Conservation (phyloP, 2,329 filamentous ascomycete species). For the Aspergillus alliaceus region DNA sequence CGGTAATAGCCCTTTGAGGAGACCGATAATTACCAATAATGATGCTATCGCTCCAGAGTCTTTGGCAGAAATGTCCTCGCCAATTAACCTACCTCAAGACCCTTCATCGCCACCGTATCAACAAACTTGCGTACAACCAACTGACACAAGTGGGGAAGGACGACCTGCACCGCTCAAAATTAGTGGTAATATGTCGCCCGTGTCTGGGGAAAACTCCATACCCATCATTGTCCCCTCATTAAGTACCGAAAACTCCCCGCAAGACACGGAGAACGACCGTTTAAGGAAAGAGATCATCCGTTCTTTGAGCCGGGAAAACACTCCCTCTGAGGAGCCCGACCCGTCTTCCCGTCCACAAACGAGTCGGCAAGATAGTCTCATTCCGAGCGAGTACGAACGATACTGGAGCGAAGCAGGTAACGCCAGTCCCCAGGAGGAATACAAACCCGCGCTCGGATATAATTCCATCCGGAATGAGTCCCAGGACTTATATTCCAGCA, state of each 20-base stretch:
- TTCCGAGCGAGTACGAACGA: slow-evolving; percentile 40
- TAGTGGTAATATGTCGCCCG: slow-evolving; percentile 20
- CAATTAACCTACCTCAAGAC: slow-evolving; percentile 25
- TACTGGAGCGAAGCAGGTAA: slow-evolving; percentile 34
- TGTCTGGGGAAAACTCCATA: slow-evolving; percentile 19
- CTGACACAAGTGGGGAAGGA: slow-evolving; percentile 14
- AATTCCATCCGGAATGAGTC: slow-evolving; percentile 8
- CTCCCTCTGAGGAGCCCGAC: slow-evolving; percentile 30
- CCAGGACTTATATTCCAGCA: slow-evolving; percentile 17
- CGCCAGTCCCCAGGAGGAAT: slow-evolving; percentile 18
- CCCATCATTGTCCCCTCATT: slow-evolving; percentile 35
- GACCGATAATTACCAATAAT: slow-evolving; percentile 52
- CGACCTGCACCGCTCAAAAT: slow-evolving; percentile 37
- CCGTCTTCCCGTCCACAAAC: slow-evolving; percentile 19
- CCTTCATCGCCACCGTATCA: slow-evolving; percentile 6
- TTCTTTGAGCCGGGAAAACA: slow-evolving; percentile 43
- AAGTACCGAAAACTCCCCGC: slow-evolving; percentile 36
- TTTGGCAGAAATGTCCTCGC: slow-evolving; percentile 44
- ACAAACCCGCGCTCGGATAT: slow-evolving; percentile 12
- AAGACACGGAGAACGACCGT: slow-evolving; percentile 45
- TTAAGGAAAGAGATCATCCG: slow-evolving; percentile 50
- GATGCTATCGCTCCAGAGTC: slow-evolving; percentile 42
- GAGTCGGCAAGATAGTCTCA: slow-evolving; percentile 28
- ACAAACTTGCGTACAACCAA: slow-evolving; percentile 7
- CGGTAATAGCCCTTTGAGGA: slow-evolving; percentile 62